These are phyloP conservation scores for Penicillium lividum DNA, from an alignment of 495 filamentous ascomycete species.

Conservation along the genomic window DNA sequence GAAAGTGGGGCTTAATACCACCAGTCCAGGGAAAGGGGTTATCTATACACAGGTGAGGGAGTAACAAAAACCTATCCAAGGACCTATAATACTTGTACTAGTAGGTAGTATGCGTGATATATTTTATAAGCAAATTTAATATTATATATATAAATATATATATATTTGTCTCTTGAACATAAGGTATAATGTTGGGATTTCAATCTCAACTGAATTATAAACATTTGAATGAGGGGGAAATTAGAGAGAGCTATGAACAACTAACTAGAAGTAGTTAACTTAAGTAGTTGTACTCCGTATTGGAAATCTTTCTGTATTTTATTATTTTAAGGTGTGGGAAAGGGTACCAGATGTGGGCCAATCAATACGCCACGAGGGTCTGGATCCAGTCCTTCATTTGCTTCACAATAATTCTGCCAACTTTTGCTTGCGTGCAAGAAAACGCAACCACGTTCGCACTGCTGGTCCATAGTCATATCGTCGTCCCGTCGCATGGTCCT, in stretches of 20 bases:
- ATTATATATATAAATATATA: too few relatives aligned
- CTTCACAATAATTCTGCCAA: constrained; percentile 31
- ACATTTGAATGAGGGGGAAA: background rate
- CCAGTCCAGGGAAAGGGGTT: background rate
- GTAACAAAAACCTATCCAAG: too few relatives aligned
- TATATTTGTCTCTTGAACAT: too few relatives aligned
- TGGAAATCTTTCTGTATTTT: background rate
- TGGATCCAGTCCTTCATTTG: constrained; percentile 10
- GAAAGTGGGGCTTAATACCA: background rate
- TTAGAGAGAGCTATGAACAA: too few relatives aligned
- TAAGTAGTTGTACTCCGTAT: background rate
- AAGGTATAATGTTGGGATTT: too few relatives aligned
- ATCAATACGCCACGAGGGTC: constrained; percentile 34
- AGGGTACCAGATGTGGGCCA: constrained; percentile 23
- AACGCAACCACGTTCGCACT: constrained; percentile 45
- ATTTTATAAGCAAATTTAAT: too few relatives aligned
- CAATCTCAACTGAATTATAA: too few relatives aligned
- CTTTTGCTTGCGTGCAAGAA: constrained; percentile 43
- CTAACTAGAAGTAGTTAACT: too few relatives aligned
- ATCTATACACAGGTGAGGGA: background rate
- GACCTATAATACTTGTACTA: too few relatives aligned
- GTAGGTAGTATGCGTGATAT: too few relatives aligned
- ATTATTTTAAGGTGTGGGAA: constrained; percentile 8
- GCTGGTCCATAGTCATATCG: constrained; percentile 51
- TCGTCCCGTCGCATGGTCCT: constrained; percentile 46